Base-by-base conservation (phyloP, 2,329 filamentous ascomycete species). In the Coniochaeta prunicola region DNA sequence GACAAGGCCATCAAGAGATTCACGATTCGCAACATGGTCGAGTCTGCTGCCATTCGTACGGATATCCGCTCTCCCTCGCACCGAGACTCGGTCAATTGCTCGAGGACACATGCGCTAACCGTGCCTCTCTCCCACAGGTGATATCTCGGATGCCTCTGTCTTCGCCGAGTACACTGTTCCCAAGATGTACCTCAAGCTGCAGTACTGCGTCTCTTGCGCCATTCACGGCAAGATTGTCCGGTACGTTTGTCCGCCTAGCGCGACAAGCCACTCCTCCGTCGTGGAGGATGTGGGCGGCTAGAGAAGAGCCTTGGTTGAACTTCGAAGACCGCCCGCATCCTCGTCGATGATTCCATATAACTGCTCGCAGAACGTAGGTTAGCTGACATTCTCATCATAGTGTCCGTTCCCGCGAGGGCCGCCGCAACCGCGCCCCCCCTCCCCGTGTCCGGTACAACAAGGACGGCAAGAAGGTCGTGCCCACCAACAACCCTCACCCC, bases 171-270 rank as follows among this genome's bases (percentile, higher is more conserved):
- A 99, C 87, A 92, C 92, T 71, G 93, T 99, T 75, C 94, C 94
- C 82, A 99, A 99, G 91, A 99, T 99, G 96, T 99, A 99, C 91
- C 86, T 99, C 83, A 99, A 99, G 90, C 89, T 99, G 79, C 94
- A 99, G 86, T 99, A 99, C 91, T 99, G 94, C 81, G 94, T 99
- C 77, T 97, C 93, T 81, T 99, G 94, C 83, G 94, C 94, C 76
- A 99, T 99, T 70, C 94, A 99, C 87, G 94, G 94, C 87, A 99
- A 99, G 90, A 99, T 99, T 80, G 96, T 99, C 81, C 93, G 94
- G 93, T 97, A 94, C 80, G 92, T 86, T 78, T 77, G 77, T 81
- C 74, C 74, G 61, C 70, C 66, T 74, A 67, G 72, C 77, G 79
- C 79, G 80, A 84, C 80, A 82, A 83, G 82, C 82, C 68, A 71